Evolutionary conservation across 257 asterid genomes (phyloP).

Genomic region (Scutellaria barbata): DNA sequence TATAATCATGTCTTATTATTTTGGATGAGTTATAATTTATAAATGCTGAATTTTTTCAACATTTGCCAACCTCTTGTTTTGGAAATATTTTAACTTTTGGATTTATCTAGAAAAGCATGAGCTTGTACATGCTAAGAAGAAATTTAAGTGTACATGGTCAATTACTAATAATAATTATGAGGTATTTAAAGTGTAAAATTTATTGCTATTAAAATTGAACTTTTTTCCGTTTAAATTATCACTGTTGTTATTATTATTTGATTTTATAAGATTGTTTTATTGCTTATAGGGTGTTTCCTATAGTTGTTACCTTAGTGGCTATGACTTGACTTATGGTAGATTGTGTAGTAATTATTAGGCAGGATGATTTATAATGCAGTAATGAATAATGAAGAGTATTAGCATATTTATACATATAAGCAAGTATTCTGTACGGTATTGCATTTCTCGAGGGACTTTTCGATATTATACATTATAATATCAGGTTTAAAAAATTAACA

Average conservation of each 20-base stretch:
- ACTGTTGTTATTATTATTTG: no score
- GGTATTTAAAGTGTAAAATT: neutral
- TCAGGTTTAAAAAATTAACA: neutral
- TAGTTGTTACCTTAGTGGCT: neutral
- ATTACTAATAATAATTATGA: neutral
- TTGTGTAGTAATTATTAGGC: neutral
- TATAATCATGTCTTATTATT: constrained; percentile 1
- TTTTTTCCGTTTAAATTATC: neutral
- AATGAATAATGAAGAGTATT: neutral
- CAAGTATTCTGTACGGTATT: constrained; percentile 8
- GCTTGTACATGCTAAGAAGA: constrained; percentile 2
- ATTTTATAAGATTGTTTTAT: no score
- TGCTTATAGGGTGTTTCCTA: neutral
- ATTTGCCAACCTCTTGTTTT: neutral
- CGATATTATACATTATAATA: neutral
- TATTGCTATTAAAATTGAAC: neutral
- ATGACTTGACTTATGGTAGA: neutral
- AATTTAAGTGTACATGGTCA: neutral
- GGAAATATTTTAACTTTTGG: neutral
- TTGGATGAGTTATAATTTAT: neutral
- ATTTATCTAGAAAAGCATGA: constrained; percentile 4
- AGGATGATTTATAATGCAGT: neutral
- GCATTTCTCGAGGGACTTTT: neutral
- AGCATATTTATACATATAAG: neutral
- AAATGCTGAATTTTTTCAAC: neutral